These are phyloP conservation scores for Solanum pimpinellifolium DNA, from an alignment of 257 asterid species.

Conservation along the genomic window DNA sequence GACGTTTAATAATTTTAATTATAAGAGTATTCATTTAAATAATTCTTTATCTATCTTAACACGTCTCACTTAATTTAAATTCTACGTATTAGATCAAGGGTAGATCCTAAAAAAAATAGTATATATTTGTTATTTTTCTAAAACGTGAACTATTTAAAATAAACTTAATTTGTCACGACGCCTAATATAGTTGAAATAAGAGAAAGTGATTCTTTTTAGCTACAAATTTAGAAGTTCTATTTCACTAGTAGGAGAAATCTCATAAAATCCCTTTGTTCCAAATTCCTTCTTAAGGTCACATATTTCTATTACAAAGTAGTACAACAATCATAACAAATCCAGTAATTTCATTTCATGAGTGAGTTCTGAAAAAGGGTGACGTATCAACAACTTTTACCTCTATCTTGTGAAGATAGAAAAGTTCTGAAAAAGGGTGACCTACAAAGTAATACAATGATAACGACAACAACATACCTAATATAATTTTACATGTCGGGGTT, in stretches of 20 bases:
- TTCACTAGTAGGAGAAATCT: not conserved
- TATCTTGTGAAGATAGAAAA: accelerated
- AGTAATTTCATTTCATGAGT: accelerated
- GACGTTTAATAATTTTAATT: too few species aligned
- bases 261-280: not conserved
- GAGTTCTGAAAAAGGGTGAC: accelerated
- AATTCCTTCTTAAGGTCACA: not conserved
- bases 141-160: not conserved
- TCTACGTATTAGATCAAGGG: not conserved
- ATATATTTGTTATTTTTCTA: too few species aligned
- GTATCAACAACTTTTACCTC: not conserved
- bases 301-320: not conserved
- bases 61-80: not conserved
- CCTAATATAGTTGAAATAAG: not conserved
- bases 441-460: not conserved
- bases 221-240: not conserved
- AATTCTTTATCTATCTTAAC: not conserved
- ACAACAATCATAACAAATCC: not conserved
- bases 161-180: not conserved
- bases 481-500: not conserved
- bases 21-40: not conserved
- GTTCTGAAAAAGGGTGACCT: not conserved
- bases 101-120: not conserved
- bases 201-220: not conserved
- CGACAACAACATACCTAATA: not conserved